Base-by-base conservation (phyloP, 2,329 filamentous ascomycete species). In the Aspergillus persii region DNA sequence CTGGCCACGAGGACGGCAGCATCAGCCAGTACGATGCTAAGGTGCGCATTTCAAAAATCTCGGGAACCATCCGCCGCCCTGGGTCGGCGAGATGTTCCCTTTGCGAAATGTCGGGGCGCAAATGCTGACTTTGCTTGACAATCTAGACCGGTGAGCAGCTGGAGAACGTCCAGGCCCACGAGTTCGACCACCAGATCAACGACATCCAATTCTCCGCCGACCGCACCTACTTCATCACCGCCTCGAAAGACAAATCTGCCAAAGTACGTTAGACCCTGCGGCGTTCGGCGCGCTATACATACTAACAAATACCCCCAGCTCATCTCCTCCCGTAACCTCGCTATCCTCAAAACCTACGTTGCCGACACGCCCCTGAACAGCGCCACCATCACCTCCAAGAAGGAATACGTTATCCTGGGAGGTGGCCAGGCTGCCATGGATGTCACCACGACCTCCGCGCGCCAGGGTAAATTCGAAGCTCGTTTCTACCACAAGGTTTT, bases 401-500 rank as follows among this genome's bases (percentile, higher is more conserved):
- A 98, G 82, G 92, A 98, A 75, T 99, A 91, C 74, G 94, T 99
- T 67, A 96, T 99, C 73, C 89, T 99, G 49, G 95, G 95, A 71
- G 95, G 95, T 86, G 95, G 95, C 70, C 95, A 99, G 81, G 95
- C 93, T 66, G 95, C 95, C 74, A 97, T 97, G 92, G 94, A 98
- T 75, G 95, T 99, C 79, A 99, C 95, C 60, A 96, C 91, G 56
- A 98, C 95, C 54, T 89, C 89, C 36, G 89, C 92, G 53, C 87
- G 95, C 67, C 95, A 99, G 84, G 95, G 95, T 81, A 98, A 98
- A 82, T 99, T 99, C 83, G 95, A 99, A 80, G 95, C 95, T 49
- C 89, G 95, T 67, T 99, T 99, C 85, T 99, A 97, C 85, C 95
- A 99, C 88, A 98, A 96, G 86, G 89, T 99, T 77, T 98, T 99